Percentiles rank a stretch among this genome's conserved stretches.
Evolutionary conservation across 129 eudicot genomes (phyloP).

Genomic region (Erigeron canadensis): DNA sequence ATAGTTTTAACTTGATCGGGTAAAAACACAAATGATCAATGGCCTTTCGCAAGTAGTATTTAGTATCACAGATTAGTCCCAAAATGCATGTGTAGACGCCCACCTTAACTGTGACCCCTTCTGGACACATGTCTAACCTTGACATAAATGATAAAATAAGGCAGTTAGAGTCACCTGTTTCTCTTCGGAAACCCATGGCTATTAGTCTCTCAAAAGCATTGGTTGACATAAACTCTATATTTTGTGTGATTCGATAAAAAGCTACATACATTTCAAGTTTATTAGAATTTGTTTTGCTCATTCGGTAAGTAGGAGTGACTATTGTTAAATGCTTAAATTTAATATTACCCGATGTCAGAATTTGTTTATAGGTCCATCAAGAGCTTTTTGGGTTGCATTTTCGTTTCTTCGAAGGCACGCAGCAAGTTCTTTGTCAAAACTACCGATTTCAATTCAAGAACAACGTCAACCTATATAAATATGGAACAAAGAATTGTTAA

Average conservation of each 20-base stretch:
- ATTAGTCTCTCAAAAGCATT: constrained; percentile 51
- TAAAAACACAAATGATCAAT: too few relatives aligned
- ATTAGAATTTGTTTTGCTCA: neutral
- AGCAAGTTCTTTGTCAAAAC: constrained; percentile 75
- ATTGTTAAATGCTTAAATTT: neutral
- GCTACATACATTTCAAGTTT: constrained; percentile 40
- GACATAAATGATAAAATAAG: neutral
- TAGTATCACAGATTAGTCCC: neutral
- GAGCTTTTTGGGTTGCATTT: constrained; percentile 77
- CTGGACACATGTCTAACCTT: too few relatives aligned
- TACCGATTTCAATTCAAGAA: constrained; percentile 34
- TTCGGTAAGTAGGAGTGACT: neutral
- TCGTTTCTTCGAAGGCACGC: constrained; percentile 91
- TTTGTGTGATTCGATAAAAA: constrained; percentile 63
- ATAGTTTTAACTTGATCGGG: too few relatives aligned
- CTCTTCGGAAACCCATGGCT: constrained; percentile 82
- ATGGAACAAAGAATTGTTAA: neutral
- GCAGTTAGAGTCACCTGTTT: constrained; percentile 45
- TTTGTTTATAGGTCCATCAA: constrained; percentile 84
- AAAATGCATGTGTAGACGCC: neutral
- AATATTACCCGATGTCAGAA: constrained; percentile 60
- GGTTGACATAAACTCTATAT: constrained; percentile 56
- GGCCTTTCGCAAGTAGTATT: too few relatives aligned
- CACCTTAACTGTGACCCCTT: neutral
- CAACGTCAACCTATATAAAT: constrained; percentile 1